Evolutionary conservation across 345 rosid genomes (phyloP), one percentile per base, ranked within the genome.

Genomic region (Pistacia vera): DNA sequence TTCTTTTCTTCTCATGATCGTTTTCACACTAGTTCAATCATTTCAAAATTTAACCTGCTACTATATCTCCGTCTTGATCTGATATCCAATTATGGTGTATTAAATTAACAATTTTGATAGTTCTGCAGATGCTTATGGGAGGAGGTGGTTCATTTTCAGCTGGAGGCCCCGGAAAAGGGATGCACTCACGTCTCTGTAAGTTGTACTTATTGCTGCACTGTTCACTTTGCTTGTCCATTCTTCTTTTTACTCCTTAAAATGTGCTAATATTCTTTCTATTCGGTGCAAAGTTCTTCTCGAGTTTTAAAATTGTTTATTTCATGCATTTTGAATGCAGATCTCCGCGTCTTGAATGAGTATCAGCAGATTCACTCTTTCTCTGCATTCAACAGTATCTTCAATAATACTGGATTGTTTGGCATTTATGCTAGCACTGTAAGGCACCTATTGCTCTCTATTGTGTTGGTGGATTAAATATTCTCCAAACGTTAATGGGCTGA

Each of bases 131-230:
- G 94, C 93, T 96, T 74, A 82, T 93, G 94, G 97, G 98, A 75
- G 98, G 98, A 73, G 97, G 98, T 79, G 97, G 99, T 73, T 93
- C 99, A 69, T 96, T 96, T 87, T 96, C 99, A 36, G 90, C 97
- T 0, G 97, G 99, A 30, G 98, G 99, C 64, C 99, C 99, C 12
- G 99, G 99, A 68, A 96, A 93, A 81, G 97, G 95, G 83, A 96
- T 96, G 98, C 92, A 93, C 74, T 92, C 98, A 9, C 85, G 95
- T 81, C 87, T 92, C 18, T 94, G 99, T 96, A 87, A 91, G 97
- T 88, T 81, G 4, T 55, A 20, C n/a, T 36, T 4, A 46, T 33
- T 52, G 62, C 9, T 30, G 35, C 69, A 33, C 30, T n/a, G 30
- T 20, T 46, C 64, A 25, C n/a, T 30, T 73, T 9, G 25, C 17